Evolutionary conservation across 208 protist species (phyloP).

Genomic region (Trypanosoma cruzi): DNA sequence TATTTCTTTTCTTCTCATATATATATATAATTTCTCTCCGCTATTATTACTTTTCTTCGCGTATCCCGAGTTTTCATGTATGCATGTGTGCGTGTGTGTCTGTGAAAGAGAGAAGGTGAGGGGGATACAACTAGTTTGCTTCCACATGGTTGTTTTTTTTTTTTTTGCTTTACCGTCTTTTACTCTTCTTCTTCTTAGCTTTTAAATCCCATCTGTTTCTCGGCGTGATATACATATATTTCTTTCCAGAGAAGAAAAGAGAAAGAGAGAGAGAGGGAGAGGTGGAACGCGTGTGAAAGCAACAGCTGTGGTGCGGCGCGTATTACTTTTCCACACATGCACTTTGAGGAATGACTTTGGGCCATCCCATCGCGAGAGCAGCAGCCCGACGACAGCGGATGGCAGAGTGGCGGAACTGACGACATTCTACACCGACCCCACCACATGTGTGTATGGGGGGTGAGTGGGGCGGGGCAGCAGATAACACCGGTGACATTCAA

Average conservation of each 20-base stretch:
- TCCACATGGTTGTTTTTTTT: not conserved
- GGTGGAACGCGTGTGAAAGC: too few species aligned
- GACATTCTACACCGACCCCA: slow-evolving; percentile 34
- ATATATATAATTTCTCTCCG: not conserved
- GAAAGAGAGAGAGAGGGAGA: too few species aligned
- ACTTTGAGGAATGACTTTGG: slow-evolving; percentile 24
- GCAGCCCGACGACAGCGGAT: too few species aligned
- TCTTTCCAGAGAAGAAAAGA: too few species aligned
- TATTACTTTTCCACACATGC: slow-evolving; percentile 23
- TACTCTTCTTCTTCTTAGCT: not conserved
- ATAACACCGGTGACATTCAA: too few species aligned
- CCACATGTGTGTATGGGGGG: slow-evolving; percentile 27
- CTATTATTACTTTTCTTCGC: slow-evolving; percentile 15
- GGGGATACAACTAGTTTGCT: not conserved
- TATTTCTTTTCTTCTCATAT: too few species aligned
- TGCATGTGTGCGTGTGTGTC: too few species aligned
- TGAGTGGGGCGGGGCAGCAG: too few species aligned
- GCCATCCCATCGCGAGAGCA: not conserved
- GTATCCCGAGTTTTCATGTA: not conserved
- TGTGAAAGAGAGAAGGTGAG: not conserved
- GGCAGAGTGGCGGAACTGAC: slow-evolving; percentile 38
- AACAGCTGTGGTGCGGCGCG: slow-evolving; percentile 14
- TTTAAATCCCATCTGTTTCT: not conserved
- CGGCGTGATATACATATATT: too few species aligned
- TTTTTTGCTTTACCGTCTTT: not conserved